These are phyloP conservation scores for Hanseniaspora clermontiae DNA, from an alignment of 805 yeast species.

Conservation along the genomic window DNA sequence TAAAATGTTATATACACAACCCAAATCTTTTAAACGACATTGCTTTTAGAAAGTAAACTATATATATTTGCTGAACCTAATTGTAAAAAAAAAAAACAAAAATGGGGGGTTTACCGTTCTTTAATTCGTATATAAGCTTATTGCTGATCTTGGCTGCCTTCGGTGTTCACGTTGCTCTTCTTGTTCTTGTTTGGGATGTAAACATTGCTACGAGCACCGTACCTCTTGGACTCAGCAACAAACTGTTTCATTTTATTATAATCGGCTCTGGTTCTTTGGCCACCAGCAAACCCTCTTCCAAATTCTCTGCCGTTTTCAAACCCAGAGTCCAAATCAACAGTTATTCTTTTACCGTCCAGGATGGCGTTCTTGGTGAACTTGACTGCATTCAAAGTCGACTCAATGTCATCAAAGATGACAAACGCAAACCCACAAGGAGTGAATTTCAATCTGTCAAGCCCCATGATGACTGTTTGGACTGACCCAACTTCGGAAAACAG, in stretches of 20 bases:
- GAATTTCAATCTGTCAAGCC: constrained; percentile 74
- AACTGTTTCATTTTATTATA: constrained; percentile 11
- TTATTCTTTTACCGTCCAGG: constrained; percentile 68
- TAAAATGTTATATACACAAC: not conserved
- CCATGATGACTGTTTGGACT: constrained; percentile 78
- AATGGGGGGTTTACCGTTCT: too few relatives aligned
- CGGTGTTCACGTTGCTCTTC: not conserved
- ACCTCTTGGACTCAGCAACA: constrained; percentile 10
- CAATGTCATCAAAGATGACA: constrained; percentile 57
- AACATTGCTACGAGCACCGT: constrained; percentile 11
- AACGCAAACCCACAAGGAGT: constrained; percentile 98
- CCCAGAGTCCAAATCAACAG: constrained; percentile 91
- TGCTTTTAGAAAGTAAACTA: too few relatives aligned
- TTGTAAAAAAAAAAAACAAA: not conserved
- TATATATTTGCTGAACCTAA: not conserved
- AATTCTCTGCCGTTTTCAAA: constrained; percentile 90
- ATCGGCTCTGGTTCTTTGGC: constrained; percentile 41
- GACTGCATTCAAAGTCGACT: constrained; percentile 69
- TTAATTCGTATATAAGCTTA: not conserved
- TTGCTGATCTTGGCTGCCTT: not conserved
- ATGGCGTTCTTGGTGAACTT: constrained; percentile 71
- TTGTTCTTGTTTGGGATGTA: constrained; percentile 11
- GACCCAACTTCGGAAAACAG: constrained; percentile 72
- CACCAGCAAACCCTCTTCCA: constrained; percentile 88
- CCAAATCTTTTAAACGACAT: too few relatives aligned